Base-by-base conservation (phyloP, 1,139 yeast species). In the Hyphopichia fennica region DNA sequence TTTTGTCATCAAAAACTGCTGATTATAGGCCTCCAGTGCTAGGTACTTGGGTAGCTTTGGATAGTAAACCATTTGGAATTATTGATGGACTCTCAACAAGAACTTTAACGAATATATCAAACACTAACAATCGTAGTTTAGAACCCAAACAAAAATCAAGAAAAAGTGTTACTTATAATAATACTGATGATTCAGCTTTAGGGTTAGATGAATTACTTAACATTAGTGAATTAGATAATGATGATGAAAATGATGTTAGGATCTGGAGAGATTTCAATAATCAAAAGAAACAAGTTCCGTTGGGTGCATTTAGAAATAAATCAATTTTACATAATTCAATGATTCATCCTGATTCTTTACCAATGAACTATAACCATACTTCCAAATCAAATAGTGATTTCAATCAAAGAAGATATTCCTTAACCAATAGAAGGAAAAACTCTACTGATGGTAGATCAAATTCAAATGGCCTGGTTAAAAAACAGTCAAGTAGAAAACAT, bases 61-160 rank as follows among this genome's bases (percentile, higher is more conserved):
- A 83, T 45, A 78, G 79, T 40, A 83, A 88, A 53, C 97, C 96
- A 0, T 89, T 87, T 63, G 95, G 96, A 22, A 89, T 93, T 45
- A 91, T 93, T 53, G 98, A 93, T 60, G 98, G 99, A 5, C 73
- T 88, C 28, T 83, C 96, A 1, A 93, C 98, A 0, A 73, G 96
- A 43, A 84, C 95, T 2, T 70, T 90, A 43, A 64, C 50, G 16
- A 41, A 40, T 29, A 31, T 32, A 15, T 25, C 44, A 32, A 44
- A 42, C 30, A 44, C 35, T 28, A 41, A 29, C n/a, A 34, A 37
- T 28, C 42, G 45, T 14, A 35, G 34, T 16, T 28, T 46, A 46
- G 47, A 54, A 43, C 44, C 53, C 51, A 25, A 19, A 13, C 33
- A 4, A 27, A 62, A 44, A 42, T 54, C 49, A 37, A 55, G 67